Conservation (phyloP, 73 alveolate species). For the Blepharisma japonicum region DNA sequence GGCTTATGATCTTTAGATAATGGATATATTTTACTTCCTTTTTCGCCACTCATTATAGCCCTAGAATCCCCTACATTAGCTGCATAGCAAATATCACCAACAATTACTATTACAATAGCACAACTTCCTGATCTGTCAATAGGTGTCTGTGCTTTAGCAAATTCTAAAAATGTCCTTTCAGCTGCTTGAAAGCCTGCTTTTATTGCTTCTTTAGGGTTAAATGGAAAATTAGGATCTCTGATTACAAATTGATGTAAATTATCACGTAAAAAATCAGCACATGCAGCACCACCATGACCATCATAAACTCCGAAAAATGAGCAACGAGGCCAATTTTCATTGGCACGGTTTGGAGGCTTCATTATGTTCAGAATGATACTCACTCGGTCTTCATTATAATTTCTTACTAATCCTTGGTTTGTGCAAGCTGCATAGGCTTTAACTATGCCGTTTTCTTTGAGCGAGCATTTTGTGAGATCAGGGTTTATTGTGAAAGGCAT, state of each 20-base stretch:
- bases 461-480: slow-evolving; percentile 60
- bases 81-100: slow-evolving; percentile 77
- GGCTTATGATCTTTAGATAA: slow-evolving; percentile 93
- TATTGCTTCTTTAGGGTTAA: slow-evolving; percentile 87
- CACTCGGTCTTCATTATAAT: slow-evolving; percentile 92
- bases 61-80: slow-evolving; percentile 97
- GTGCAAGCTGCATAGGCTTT: slow-evolving; percentile 92
- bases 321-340: slow-evolving; percentile 92
- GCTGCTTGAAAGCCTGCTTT: slow-evolving; percentile 88
- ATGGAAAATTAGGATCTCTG: slow-evolving; percentile 82
- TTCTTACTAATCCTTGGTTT: slow-evolving; percentile 85
- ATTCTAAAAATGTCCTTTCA: slow-evolving; percentile 79
- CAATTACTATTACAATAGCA: slow-evolving; percentile 78
- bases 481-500: not conserved
- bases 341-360: slow-evolving; percentile 66
- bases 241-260: slow-evolving; percentile 84
- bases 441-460: slow-evolving; percentile 78
- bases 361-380: slow-evolving; percentile 78
- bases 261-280: slow-evolving; percentile 96
- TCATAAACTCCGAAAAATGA: slow-evolving; percentile 95
- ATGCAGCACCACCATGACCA: slow-evolving; percentile 99
- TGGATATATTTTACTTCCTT: slow-evolving; percentile 65
- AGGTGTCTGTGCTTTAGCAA: slow-evolving; percentile 49
- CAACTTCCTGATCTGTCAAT: slow-evolving; percentile 90
- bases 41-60: slow-evolving; percentile 80